These are phyloP conservation scores for Xerocomus spinulosus DNA, from an alignment of 768 basidiomycete species.

Conservation along the genomic window DNA sequence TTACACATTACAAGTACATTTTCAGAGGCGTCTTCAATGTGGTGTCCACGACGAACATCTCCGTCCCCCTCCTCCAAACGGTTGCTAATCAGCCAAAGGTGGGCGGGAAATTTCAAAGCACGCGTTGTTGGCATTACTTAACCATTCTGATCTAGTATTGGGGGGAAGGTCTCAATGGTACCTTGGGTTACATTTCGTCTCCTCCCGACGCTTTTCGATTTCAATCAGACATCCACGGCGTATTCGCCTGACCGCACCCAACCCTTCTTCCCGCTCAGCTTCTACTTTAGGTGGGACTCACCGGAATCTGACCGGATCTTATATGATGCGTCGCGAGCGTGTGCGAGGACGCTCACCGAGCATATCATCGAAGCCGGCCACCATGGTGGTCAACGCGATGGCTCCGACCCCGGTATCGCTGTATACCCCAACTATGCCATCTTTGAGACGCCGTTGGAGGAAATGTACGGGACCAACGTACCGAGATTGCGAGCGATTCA, in stretches of 20 bases:
- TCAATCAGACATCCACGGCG: slow-evolving; percentile 36
- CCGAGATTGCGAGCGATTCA: slow-evolving; percentile 38
- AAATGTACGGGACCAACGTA: slow-evolving; percentile 44
- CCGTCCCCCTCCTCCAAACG: slow-evolving; percentile 12
- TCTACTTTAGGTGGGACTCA: slow-evolving; percentile 31
- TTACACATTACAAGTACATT: background rate
- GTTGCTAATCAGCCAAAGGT: slow-evolving; percentile 16
- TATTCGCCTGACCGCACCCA: slow-evolving; percentile 41
- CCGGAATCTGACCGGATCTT: slow-evolving; percentile 11
- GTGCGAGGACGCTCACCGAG: slow-evolving; percentile 34
- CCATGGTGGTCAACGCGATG: slow-evolving; percentile 23
- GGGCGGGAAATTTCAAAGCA: background rate
- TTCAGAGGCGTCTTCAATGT: slow-evolving; percentile 5
- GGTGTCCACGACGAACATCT: slow-evolving; percentile 4
- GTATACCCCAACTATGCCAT: slow-evolving; percentile 59
- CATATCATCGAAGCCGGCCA: too few relatives aligned
- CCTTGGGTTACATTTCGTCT: slow-evolving; percentile 39
- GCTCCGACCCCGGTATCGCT: slow-evolving; percentile 34
- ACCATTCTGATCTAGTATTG: slow-evolving; percentile 8
- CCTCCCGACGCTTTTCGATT: slow-evolving; percentile 37
- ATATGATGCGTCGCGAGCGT: slow-evolving; percentile 35
- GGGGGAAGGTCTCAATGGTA: background rate
- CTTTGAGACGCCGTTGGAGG: slow-evolving; percentile 41
- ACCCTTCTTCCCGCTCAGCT: slow-evolving; percentile 41
- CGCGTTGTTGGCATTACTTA: background rate